Conservation (phyloP, 805 yeast genomes). For the Candida khao-thaluensis region DNA sequence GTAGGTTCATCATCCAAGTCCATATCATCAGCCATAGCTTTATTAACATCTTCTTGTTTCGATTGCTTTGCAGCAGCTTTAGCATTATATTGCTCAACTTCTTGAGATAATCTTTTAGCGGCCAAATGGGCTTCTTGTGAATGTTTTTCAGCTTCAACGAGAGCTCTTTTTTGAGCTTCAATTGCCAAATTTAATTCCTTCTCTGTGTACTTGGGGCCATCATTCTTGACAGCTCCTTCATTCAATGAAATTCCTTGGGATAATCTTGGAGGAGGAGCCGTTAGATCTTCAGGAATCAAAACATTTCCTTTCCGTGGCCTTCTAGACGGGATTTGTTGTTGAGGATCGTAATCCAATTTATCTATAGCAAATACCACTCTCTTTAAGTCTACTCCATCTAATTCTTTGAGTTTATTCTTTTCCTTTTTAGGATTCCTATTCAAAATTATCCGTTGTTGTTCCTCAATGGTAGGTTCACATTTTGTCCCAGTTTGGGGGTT, state of each 20-base stretch:
- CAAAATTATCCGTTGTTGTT: conserved; percentile 31
- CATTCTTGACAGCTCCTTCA: conserved; percentile 20
- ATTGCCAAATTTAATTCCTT: conserved; percentile 54
- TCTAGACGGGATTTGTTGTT: conserved; percentile 60
- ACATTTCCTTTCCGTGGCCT: conserved; percentile 55
- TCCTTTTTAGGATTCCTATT: conserved; percentile 46
- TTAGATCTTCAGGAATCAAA: conserved; percentile 59
- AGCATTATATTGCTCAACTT: conserved; percentile 50
- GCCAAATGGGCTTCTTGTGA: conserved; percentile 74
- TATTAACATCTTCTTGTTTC: conserved; percentile 7
- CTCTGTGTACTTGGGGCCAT: conserved; percentile 37
- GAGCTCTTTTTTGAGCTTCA: conserved; percentile 55
- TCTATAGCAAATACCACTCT: conserved; percentile 79
- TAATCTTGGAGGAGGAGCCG: conserved; percentile 60
- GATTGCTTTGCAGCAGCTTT: conserved; percentile 14
- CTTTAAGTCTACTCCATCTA: conserved; percentile 42
- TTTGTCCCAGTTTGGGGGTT: conserved; percentile 1
- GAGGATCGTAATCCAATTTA: conserved; percentile 73
- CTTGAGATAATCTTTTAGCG: conserved; percentile 68
- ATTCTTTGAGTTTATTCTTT: conserved; percentile 21
- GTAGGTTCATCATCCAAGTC: conserved; percentile 20
- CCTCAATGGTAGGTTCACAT: background rate
- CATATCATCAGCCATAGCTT: conserved; percentile 8
- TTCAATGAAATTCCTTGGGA: conserved; percentile 64
- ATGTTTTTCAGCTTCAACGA: conserved; percentile 64